phyloP scores from a whole-genome alignment of 352 stramenopile genomes.

The Globisporangium abappressorium region DNA sequence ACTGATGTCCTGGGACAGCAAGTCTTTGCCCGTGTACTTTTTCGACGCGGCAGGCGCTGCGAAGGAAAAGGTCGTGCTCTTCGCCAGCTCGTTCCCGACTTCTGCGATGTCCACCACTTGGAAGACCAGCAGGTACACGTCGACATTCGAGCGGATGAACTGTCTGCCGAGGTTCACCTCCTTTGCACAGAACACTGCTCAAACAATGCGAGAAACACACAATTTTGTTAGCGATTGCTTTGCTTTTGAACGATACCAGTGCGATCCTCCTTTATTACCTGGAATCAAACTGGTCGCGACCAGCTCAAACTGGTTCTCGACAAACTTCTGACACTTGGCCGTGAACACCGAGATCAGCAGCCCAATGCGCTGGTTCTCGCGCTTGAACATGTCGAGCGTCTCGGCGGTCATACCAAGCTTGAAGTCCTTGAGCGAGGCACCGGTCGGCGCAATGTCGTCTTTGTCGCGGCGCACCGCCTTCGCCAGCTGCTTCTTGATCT shows the following conservation, averaged over 20 bases:
- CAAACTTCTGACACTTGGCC: slow-evolving; percentile 39
- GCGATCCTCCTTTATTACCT: slow-evolving; percentile 17
- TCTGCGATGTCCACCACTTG: slow-evolving; percentile 68
- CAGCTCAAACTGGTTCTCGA: slow-evolving; percentile 58
- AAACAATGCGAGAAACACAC: background rate
- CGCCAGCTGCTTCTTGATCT: background rate
- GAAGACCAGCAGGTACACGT: slow-evolving; percentile 54
- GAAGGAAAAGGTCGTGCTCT: slow-evolving; percentile 41
- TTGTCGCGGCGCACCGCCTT: background rate
- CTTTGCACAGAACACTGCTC: slow-evolving; percentile 55
- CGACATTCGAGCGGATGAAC: slow-evolving; percentile 37
- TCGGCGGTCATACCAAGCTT: slow-evolving; percentile 71
- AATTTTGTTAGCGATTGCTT: slow-evolving; percentile 5
- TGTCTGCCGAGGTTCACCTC: slow-evolving; percentile 42
- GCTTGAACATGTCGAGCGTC: slow-evolving; percentile 59
- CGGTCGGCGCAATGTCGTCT: slow-evolving; percentile 23
- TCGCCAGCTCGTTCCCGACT: slow-evolving; percentile 33
- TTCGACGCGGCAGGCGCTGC: slow-evolving; percentile 15
- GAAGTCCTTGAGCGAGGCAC: slow-evolving; percentile 44
- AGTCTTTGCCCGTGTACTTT: slow-evolving; percentile 37
- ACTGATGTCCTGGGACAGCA: slow-evolving; percentile 33
- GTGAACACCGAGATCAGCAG: slow-evolving; percentile 56
- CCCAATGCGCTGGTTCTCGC: slow-evolving; percentile 47
- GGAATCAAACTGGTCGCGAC: slow-evolving; percentile 60
- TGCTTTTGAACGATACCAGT: background rate